Evolutionary conservation across 495 filamentous ascomycete species (phyloP).

Genomic region (Copromyces sp.): DNA sequence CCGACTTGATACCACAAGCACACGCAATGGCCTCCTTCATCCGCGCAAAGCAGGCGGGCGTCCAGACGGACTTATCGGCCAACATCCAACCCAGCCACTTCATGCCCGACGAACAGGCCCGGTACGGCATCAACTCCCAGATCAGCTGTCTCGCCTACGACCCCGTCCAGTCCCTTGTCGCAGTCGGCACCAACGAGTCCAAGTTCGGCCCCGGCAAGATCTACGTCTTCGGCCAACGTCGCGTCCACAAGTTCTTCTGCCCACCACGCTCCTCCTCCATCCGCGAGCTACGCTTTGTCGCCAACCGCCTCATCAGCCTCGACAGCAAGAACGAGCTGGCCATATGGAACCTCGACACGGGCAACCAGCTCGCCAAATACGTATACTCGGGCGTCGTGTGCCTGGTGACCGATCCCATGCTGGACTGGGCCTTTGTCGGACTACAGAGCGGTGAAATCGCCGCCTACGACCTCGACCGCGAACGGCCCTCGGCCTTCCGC

Average conservation of each 20-base stretch:
- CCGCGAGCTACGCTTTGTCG: constrained; percentile 36
- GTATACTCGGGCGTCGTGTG: constrained; percentile 63
- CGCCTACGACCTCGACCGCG: constrained; percentile 82
- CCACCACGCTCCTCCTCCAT: constrained; percentile 45
- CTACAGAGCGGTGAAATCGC: constrained; percentile 69
- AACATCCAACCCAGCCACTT: constrained; percentile 66
- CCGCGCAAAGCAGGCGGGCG: constrained; percentile 83
- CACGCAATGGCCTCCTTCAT: constrained; percentile 70
- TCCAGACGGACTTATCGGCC: constrained; percentile 81
- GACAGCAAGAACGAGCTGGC: constrained; percentile 76
- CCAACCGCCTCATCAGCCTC: constrained; percentile 69
- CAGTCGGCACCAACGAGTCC: constrained; percentile 80
- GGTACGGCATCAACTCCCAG: constrained; percentile 83
- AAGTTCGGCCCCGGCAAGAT: constrained; percentile 71
- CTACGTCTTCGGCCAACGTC: constrained; percentile 79
- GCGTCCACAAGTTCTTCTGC: constrained; percentile 64
- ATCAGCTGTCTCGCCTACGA: constrained; percentile 79
- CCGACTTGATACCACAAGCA: background rate
- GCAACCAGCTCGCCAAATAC: constrained; percentile 49
- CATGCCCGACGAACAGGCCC: constrained; percentile 68
- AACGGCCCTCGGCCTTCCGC: constrained; percentile 60
- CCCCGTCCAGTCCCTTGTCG: constrained; percentile 84
- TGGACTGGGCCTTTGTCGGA: constrained; percentile 85
- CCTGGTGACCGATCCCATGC: constrained; percentile 68
- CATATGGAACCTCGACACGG: constrained; percentile 61